A percentile compares a stretch with the other conserved stretches of the same genome.
These are phyloP conservation scores for Morella rubra DNA, from an alignment of 306 rosid genomes.

Conservation along the genomic window DNA sequence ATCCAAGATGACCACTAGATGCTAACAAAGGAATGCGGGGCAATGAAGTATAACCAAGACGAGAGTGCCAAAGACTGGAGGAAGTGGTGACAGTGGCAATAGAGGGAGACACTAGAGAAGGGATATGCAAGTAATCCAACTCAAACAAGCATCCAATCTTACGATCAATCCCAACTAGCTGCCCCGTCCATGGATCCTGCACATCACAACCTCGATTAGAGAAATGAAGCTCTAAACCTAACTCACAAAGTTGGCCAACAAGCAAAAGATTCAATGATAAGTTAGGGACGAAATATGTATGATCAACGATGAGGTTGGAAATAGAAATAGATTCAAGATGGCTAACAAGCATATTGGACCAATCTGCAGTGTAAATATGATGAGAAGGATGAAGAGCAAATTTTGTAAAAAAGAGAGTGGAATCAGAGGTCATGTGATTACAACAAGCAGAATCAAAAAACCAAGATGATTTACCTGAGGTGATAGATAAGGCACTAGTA, in stretches of 20 bases:
- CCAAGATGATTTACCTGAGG: no score
- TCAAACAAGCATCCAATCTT: neutral
- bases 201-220: neutral
- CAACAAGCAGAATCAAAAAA: neutral
- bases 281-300: neutral
- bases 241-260: neutral
- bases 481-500: neutral
- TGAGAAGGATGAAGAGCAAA: no score
- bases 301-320: neutral
- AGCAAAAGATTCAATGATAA: neutral
- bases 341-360: neutral
- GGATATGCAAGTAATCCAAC: neutral
- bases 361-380: neutral
- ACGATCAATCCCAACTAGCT: neutral
- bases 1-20: neutral
- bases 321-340: neutral
- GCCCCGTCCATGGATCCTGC: neutral
- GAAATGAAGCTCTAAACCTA: neutral
- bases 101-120: neutral
- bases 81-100: neutral
- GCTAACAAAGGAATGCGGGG: neutral
- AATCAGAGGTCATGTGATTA: neutral
- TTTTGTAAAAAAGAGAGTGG: neutral
- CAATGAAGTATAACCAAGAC: neutral
- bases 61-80: neutral